These are phyloP conservation scores for Adansonia digitata DNA, from an alignment of 345 rosid species.

Conservation along the genomic window DNA sequence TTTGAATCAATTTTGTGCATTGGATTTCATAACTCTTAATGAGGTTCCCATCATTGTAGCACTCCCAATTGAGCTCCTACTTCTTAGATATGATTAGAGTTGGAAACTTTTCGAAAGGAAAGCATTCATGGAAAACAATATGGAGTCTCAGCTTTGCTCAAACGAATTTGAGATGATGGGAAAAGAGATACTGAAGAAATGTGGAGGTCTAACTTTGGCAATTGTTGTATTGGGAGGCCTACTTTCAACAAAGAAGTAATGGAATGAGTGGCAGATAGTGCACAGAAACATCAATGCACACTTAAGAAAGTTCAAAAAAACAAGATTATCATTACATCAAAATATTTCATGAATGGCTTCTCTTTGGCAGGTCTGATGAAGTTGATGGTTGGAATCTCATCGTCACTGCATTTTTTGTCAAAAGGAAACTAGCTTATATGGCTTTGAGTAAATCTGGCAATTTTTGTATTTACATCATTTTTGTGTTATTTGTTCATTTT, in stretches of 20 bases:
- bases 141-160: background rate
- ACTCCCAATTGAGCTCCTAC: background rate
- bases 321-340: background rate
- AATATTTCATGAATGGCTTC: no score
- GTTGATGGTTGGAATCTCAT: no score
- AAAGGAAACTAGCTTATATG: no score
- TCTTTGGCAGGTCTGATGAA: no score
- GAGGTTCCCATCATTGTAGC: no score
- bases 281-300: background rate
- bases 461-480: no score
- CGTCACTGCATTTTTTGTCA: no score
- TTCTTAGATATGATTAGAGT: background rate
- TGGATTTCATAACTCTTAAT: no score
- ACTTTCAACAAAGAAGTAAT: background rate
- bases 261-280: background rate
- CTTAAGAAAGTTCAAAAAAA: background rate
- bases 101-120: background rate
- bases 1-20: no score
- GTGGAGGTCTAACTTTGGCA: background rate
- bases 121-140: background rate
- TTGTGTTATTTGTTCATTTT: no score
- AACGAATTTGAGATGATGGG: background rate
- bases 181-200: background rate
- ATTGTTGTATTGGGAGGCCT: no score
- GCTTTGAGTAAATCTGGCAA: no score